Percentiles rank a stretch among this genome's conserved stretches.
Conservation (phyloP, 2,329 filamentous ascomycete genomes). For the Boeremia exigua region DNA sequence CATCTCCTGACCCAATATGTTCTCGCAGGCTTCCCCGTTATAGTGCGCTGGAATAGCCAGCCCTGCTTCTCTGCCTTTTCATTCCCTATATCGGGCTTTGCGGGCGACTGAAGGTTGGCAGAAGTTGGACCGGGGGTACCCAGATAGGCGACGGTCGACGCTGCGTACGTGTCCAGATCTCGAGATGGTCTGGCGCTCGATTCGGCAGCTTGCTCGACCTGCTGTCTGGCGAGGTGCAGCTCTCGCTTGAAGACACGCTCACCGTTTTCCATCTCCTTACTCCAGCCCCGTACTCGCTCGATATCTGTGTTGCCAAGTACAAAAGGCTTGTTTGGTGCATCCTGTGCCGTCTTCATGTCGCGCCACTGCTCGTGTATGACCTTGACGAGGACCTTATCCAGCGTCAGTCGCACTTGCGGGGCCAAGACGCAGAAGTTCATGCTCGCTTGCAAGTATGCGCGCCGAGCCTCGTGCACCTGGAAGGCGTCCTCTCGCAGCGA, state of each 20-base stretch:
- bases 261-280: slow-evolving; percentile 89
- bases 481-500: slow-evolving; percentile 94
- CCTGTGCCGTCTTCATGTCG: slow-evolving; percentile 77
- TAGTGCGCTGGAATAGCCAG: slow-evolving; percentile 84
- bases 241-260: slow-evolving; percentile 84
- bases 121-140: slow-evolving; percentile 68
- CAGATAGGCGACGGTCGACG: slow-evolving; percentile 87
- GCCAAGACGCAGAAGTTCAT: slow-evolving; percentile 92
- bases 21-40: slow-evolving; percentile 86
- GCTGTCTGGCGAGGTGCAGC: slow-evolving; percentile 76
- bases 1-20: slow-evolving; percentile 90
- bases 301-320: slow-evolving; percentile 78
- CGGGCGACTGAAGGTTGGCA: slow-evolving; percentile 52
- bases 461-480: slow-evolving; percentile 89
- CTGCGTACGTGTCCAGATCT: slow-evolving; percentile 90
- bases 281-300: slow-evolving; percentile 91
- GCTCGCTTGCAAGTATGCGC: slow-evolving; percentile 86
- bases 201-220: slow-evolving; percentile 81
- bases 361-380: slow-evolving; percentile 87
- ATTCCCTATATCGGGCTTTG: slow-evolving; percentile 58
- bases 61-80: slow-evolving; percentile 81
- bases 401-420: slow-evolving; percentile 79
- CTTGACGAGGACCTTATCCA: slow-evolving; percentile 86
- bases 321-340: slow-evolving; percentile 67
- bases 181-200: slow-evolving; percentile 77